Evolutionary conservation across 2,329 filamentous ascomycete genomes (phyloP).

Genomic region (Didymellaceae sp.): DNA sequence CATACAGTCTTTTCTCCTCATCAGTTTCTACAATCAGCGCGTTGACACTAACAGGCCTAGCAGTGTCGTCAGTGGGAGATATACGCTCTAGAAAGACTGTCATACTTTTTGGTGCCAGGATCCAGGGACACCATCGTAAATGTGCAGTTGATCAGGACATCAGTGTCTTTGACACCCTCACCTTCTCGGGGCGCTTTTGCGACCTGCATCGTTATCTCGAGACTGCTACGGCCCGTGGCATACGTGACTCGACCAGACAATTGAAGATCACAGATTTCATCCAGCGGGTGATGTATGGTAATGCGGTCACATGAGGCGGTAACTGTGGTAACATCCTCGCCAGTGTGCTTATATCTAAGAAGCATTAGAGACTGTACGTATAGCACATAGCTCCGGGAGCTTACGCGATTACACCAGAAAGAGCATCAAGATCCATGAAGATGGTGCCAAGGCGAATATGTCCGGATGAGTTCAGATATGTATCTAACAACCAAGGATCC

Average conservation of each 20-base stretch:
- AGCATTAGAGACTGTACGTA: conserved; percentile 19
- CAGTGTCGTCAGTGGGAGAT: background rate
- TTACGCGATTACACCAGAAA: conserved; percentile 74
- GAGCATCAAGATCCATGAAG: conserved; percentile 80
- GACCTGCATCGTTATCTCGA: conserved; percentile 77
- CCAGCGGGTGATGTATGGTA: conserved; percentile 72
- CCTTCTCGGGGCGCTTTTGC: conserved; percentile 69
- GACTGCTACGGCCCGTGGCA: conserved; percentile 73
- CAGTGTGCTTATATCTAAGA: conserved; percentile 69
- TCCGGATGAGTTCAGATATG: conserved; percentile 77
- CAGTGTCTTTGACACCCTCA: conserved; percentile 62
- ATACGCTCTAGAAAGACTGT: background rate
- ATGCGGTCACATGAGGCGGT: conserved; percentile 70
- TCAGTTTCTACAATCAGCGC: conserved; percentile 67
- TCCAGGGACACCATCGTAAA: conserved; percentile 81
- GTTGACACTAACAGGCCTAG: conserved; percentile 65
- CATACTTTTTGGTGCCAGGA: conserved; percentile 67
- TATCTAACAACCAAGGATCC: conserved; percentile 79
- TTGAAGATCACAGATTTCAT: conserved; percentile 79
- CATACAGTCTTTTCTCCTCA: conserved; percentile 69
- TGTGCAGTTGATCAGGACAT: conserved; percentile 72
- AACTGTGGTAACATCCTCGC: conserved; percentile 67
- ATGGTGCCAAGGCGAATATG: conserved; percentile 75
- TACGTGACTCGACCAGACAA: conserved; percentile 73
- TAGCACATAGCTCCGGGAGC: conserved; percentile 62